phyloP scores from a whole-genome alignment of 2,329 filamentous ascomycete genomes.

The Hymenoscyphus scutula region DNA sequence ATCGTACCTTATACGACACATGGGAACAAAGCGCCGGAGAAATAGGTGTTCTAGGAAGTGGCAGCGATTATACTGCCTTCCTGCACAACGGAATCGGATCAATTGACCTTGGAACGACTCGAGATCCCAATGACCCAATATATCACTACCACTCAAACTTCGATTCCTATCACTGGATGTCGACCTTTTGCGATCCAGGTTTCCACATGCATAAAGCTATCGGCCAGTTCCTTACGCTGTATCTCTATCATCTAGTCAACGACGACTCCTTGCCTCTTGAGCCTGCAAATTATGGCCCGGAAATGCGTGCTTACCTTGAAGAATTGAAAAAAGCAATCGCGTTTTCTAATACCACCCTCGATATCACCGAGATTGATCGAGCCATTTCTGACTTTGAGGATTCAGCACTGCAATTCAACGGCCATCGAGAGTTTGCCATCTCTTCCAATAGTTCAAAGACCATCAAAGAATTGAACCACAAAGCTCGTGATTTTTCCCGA shows the following conservation, averaged over 20 bases:
- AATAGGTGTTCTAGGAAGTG: constrained; percentile 39
- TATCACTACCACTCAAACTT: constrained; percentile 81
- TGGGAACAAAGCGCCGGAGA: neutral
- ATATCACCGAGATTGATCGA: neutral
- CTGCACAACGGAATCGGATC: constrained; percentile 43
- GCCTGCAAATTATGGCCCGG: constrained; percentile 2
- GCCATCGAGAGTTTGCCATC: neutral
- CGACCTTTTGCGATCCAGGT: constrained; percentile 64
- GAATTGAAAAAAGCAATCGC: neutral
- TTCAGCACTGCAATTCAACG: neutral
- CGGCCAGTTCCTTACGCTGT: neutral
- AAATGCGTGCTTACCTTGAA: constrained; percentile 3
- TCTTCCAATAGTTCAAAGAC: neutral
- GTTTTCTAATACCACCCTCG: neutral
- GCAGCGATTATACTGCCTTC: constrained; percentile 64
- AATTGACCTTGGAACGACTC: constrained; percentile 52
- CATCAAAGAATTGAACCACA: neutral
- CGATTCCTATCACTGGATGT: constrained; percentile 80
- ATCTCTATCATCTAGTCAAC: constrained; percentile 1
- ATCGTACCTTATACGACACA: neutral
- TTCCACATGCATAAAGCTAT: constrained; percentile 48
- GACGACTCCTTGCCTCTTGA: neutral
- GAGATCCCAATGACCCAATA: constrained; percentile 44
- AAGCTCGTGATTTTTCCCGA: neutral
- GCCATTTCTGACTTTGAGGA: neutral